phyloP scores from a whole-genome alignment of 139 green algal species.

The Chlorella sp. region DNA sequence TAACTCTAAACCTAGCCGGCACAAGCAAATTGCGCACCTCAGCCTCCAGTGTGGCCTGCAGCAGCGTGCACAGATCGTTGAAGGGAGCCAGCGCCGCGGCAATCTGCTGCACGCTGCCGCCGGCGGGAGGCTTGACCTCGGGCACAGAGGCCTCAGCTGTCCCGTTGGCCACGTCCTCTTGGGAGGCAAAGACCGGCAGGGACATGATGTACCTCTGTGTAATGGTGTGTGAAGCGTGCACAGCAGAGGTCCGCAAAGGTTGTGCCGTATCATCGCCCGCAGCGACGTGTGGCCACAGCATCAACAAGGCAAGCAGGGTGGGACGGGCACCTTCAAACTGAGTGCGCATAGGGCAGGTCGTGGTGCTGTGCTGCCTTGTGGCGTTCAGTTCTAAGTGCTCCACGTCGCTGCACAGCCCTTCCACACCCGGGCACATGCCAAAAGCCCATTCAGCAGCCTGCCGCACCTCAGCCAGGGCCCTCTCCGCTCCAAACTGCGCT shows the following conservation, averaged over 20 bases:
- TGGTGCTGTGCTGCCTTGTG: too few species aligned
- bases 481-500: background rate
- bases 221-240: background rate
- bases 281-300: background rate
- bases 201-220: constrained; percentile 3
- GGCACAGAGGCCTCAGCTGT: background rate
- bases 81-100: background rate
- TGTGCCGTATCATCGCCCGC: background rate
- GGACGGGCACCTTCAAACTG: too few species aligned
- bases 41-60: background rate
- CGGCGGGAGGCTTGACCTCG: background rate
- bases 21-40: too few species aligned
- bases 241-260: background rate
- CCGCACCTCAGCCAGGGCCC: background rate
- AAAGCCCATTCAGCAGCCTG: background rate
- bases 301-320: too few species aligned
- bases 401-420: too few species aligned
- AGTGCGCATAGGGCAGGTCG: too few species aligned
- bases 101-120: background rate
- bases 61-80: background rate
- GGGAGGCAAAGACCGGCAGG: background rate
- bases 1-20: too few species aligned
- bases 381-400: too few species aligned
- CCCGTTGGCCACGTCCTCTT: background rate
- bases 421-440: too few species aligned